Conservation (phyloP, 2,329 filamentous ascomycete species). For the Claviceps arundinis region DNA sequence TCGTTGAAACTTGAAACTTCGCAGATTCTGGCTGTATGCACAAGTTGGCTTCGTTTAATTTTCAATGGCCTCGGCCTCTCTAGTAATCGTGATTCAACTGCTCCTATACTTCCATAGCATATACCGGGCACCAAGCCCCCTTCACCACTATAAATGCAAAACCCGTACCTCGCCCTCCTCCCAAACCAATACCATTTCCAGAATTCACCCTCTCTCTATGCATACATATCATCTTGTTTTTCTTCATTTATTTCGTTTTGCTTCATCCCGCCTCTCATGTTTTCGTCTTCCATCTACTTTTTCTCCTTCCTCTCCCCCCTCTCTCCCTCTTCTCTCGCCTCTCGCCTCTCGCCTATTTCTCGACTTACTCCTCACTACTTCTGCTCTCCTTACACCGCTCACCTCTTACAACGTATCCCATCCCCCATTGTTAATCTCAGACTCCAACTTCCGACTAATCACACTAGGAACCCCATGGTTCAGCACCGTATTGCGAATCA, state of each 20-base stretch:
- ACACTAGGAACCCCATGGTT: slow-evolving; percentile 76
- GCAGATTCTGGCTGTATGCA: no score
- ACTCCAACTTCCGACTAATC: slow-evolving; percentile 81
- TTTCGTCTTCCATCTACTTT: neutral
- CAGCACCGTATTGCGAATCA: slow-evolving; percentile 77
- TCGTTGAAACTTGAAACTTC: no score
- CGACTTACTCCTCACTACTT: neutral
- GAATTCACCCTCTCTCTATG: slow-evolving; percentile 3
- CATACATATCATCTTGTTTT: neutral
- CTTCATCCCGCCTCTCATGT: no score
- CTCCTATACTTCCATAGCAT: no score
- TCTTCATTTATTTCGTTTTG: neutral
- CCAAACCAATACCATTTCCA: slow-evolving; percentile 3
- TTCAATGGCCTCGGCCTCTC: no score
- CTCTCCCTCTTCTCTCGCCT: neutral
- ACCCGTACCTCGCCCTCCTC: no score
- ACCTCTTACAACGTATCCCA: slow-evolving; percentile 61
- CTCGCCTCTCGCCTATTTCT: neutral
- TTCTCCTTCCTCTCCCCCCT: neutral
- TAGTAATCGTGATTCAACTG: no score
- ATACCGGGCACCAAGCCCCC: no score
- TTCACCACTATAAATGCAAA: no score
- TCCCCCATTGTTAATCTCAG: slow-evolving; percentile 91
- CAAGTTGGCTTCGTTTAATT: no score
- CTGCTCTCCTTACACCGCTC: neutral